Conservation (phyloP, 2,329 filamentous ascomycete species). For the Talaromyces sp. region DNA sequence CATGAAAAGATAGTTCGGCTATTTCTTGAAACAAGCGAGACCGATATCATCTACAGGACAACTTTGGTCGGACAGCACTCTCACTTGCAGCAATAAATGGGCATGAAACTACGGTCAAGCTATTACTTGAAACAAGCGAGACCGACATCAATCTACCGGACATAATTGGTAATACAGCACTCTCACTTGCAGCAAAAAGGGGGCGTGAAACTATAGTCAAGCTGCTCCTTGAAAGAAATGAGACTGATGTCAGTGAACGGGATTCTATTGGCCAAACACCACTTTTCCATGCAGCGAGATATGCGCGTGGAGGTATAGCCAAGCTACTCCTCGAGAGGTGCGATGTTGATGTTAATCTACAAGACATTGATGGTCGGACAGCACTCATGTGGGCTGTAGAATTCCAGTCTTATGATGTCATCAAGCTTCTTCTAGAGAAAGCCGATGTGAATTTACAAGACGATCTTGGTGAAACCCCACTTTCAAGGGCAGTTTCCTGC, state of each 20-base stretch:
- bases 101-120: background rate
- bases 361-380: no score
- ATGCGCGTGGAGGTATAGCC: no score
- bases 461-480: no score
- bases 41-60: background rate
- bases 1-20: no score
- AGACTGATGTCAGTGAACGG: background rate
- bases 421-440: no score
- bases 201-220: background rate
- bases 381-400: no score
- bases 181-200: background rate
- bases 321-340: no score
- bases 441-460: no score
- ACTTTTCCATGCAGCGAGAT: no score
- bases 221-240: background rate
- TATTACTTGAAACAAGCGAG: background rate
- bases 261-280: background rate
- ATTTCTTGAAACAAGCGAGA: background rate
- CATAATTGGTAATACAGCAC: background rate
- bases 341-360: no score
- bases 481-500: background rate
- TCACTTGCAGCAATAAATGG: background rate
- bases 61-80: background rate
- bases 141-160: background rate
- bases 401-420: no score